Evolutionary conservation across 495 filamentous ascomycete genomes (phyloP).

Genomic region (Aspergillus homomorphus): DNA sequence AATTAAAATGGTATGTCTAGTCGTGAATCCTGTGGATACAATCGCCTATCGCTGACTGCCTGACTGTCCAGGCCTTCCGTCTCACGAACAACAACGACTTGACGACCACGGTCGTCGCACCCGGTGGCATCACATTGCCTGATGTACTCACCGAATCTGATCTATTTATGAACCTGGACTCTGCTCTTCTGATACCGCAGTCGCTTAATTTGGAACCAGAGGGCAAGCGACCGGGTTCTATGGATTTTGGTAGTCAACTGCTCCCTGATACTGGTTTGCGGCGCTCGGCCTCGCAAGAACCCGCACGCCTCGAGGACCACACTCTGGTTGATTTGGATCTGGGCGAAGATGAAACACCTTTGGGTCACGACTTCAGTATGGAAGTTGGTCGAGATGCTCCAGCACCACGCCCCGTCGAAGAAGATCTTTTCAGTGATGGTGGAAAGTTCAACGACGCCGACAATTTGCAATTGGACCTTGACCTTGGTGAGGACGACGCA

Average conservation of each 20-base stretch:
- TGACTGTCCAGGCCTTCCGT: slow-evolving; percentile 61
- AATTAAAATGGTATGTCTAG: slow-evolving; percentile 88
- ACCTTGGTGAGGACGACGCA: slow-evolving; percentile 53
- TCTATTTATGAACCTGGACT: slow-evolving; percentile 71
- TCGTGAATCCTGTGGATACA: neutral
- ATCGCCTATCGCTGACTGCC: slow-evolving; percentile 23
- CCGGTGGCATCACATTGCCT: slow-evolving; percentile 71
- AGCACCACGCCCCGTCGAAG: slow-evolving; percentile 58
- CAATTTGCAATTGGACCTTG: slow-evolving; percentile 48
- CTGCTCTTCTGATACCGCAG: slow-evolving; percentile 69
- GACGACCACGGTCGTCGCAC: slow-evolving; percentile 63
- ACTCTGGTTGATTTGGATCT: slow-evolving; percentile 50
- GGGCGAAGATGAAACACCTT: slow-evolving; percentile 47
- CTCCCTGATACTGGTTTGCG: slow-evolving; percentile 60
- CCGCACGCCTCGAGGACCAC: slow-evolving; percentile 48
- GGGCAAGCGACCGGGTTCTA: slow-evolving; percentile 53
- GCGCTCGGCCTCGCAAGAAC: slow-evolving; percentile 48
- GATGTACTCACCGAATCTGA: slow-evolving; percentile 89
- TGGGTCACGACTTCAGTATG: slow-evolving; percentile 59
- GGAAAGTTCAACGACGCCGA: slow-evolving; percentile 48
- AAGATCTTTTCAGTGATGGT: slow-evolving; percentile 70
- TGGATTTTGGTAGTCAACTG: slow-evolving; percentile 64
- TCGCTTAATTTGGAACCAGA: slow-evolving; percentile 56
- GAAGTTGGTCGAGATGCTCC: slow-evolving; percentile 84
- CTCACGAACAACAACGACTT: slow-evolving; percentile 77